Base-by-base conservation (phyloP, 2,329 filamentous ascomycete species). In the Pseudopyricularia cyperi region DNA sequence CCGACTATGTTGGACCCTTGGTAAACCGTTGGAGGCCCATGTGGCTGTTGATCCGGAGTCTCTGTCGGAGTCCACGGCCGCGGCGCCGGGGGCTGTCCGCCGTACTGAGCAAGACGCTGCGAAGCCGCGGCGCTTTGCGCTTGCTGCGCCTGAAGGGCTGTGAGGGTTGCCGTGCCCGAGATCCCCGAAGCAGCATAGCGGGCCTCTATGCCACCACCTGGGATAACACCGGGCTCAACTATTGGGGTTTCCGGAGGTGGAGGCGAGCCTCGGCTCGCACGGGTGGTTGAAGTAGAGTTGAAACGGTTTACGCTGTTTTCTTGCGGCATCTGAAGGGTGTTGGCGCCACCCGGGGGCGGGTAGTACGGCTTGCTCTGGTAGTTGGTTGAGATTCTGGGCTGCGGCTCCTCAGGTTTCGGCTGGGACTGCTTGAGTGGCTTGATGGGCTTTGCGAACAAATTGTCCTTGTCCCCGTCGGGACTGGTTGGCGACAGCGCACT, bases 41-140 rank as follows among this genome's bases (percentile, higher is more conserved):
- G 89, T 5, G 89, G 88, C 51, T 89, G 85, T 55, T 83, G 84
- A 32, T 89, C 89, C 1, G 90, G 89, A 53, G 83, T 77, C 65
- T 98, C 93, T 3, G 93, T 97, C 1, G 93, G 93, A 9, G 91
- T 97, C 93, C 91, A 97, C 30, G 90, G 90, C 48, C 91, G 78
- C 26, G 68, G 70, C 46, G 69, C 66, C 32, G 66, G 70, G 52
- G 71, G 69, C 52, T 74, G 71, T 34, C 75, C 71, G 22, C 75
- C 78, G 64, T 95, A 96, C 54, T 93, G 87, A 35, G 88, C 85
- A 55, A 85, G 71, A 58, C 90, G 78, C 64, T 93, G 88, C 28
- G 87, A 77, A 17, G 90, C 88, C 3, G 89, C 89, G 15, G 87
- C 83, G 63, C 85, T 94, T 59, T 90, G 69, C 3, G 66, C 52